Percentiles rank a stretch among this genome's conserved stretches.
Conservation (phyloP, 371 early-diverging fungal species). For the Circinella umbellata region DNA sequence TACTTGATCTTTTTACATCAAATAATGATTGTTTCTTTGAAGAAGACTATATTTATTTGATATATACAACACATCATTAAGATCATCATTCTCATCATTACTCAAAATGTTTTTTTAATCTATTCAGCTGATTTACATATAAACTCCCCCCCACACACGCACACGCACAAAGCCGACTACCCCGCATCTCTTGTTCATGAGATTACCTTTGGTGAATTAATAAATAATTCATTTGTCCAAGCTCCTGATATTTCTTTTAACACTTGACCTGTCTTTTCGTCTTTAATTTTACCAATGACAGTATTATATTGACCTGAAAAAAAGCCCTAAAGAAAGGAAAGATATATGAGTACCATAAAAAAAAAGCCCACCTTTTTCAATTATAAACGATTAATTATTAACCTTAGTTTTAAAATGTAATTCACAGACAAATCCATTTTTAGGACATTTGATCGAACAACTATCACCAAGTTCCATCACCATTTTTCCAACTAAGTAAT, state of each 20-base stretch:
- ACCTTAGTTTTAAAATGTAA: slow-evolving; percentile 94
- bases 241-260: slow-evolving; percentile 86
- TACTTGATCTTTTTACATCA: slow-evolving; percentile 62
- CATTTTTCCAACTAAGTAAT: slow-evolving; percentile 78
- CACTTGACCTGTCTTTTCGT: slow-evolving; percentile 74
- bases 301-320: slow-evolving; percentile 85
- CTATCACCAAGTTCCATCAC: slow-evolving; percentile 90
- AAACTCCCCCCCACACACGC: no score
- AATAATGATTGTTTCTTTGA: slow-evolving; percentile 63
- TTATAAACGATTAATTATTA: no score
- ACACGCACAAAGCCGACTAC: no score
- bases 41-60: slow-evolving; percentile 21
- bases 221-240: slow-evolving; percentile 83
- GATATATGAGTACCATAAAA: no score
- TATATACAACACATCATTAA: slow-evolving; percentile 7
- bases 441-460: slow-evolving; percentile 72
- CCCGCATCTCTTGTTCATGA: background rate
- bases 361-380: no score
- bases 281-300: slow-evolving; percentile 84
- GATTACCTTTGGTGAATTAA: slow-evolving; percentile 38
- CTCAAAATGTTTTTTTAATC: no score
- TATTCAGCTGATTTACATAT: background rate
- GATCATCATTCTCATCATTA: no score
- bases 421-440: slow-evolving; percentile 76
- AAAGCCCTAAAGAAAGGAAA: slow-evolving; percentile 61